Conservation (phyloP, 192 early-diverging fungal species). For the Linnemannia exigua region DNA sequence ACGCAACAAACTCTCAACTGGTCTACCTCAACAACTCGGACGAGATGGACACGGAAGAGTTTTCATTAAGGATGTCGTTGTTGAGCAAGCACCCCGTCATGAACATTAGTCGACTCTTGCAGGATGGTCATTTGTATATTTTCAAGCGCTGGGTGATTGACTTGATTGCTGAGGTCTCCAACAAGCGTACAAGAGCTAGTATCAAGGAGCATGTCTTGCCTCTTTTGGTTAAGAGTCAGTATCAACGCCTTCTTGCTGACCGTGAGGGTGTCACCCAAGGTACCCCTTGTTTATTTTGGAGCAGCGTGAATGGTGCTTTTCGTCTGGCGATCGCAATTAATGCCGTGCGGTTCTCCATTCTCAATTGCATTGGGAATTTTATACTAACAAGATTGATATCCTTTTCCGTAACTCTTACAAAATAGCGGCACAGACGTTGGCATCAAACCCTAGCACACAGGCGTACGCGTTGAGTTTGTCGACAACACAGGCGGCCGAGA, state of each 20-base stretch:
- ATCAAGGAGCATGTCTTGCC: conserved; percentile 90
- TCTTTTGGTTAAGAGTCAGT: conserved; percentile 88
- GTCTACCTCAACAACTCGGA: conserved; percentile 62
- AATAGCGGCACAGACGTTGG: conserved; percentile 26
- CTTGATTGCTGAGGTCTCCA: conserved; percentile 65
- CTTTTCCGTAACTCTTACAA: neutral
- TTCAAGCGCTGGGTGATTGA: conserved; percentile 96
- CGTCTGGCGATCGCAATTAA: neutral
- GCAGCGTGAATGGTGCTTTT: neutral
- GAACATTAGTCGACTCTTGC: conserved; percentile 83
- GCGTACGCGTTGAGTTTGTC: conserved; percentile 43
- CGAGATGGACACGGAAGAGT: conserved; percentile 45
- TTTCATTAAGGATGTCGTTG: conserved; percentile 64
- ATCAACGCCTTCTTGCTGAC: conserved; percentile 76
- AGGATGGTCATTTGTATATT: conserved; percentile 94
- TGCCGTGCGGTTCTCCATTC: neutral
- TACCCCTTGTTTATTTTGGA: conserved; percentile 27
- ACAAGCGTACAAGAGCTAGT: conserved; percentile 77
- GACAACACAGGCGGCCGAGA: conserved; percentile 35
- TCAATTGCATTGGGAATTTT: neutral
- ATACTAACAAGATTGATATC: neutral
- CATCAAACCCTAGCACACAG: conserved; percentile 44
- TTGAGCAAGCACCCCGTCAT: conserved; percentile 85
- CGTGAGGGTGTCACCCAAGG: conserved; percentile 75
- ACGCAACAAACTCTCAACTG: conserved; percentile 58